phyloP scores from a whole-genome alignment of 371 early-diverging fungal genomes.

The Syncephalastrum sp. region DNA sequence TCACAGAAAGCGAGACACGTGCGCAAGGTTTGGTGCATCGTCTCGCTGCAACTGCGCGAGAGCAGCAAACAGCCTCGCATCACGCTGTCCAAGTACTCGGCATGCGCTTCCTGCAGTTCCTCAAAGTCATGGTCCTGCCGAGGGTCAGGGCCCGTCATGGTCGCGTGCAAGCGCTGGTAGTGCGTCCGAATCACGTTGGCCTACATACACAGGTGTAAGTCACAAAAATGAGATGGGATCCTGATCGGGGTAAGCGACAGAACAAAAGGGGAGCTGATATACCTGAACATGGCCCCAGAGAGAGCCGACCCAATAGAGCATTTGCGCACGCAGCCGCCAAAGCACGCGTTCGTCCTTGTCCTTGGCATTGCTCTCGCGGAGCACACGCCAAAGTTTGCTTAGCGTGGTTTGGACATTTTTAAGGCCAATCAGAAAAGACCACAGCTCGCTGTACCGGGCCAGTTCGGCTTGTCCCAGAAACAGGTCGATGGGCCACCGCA shows the following conservation, averaged over 20 bases:
- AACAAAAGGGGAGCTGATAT: slow-evolving; percentile 5
- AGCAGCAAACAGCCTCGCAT: slow-evolving; percentile 56
- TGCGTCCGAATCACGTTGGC: slow-evolving; percentile 63
- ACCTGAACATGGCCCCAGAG: slow-evolving; percentile 82
- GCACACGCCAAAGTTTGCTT: slow-evolving; percentile 24
- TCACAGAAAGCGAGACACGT: slow-evolving; percentile 45
- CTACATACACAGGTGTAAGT: slow-evolving; percentile 23
- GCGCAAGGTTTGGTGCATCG: slow-evolving; percentile 31
- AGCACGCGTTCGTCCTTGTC: slow-evolving; percentile 29
- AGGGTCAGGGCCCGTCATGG: slow-evolving; percentile 14
- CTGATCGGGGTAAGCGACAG: no score
- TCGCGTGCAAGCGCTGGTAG: slow-evolving; percentile 25
- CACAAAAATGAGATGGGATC: background rate
- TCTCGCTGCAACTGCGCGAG: slow-evolving; percentile 29
- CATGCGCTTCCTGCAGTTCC: slow-evolving; percentile 54
- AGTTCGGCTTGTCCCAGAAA: slow-evolving; percentile 64
- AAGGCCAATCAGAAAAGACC: slow-evolving; percentile 61
- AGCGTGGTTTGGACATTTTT: slow-evolving; percentile 45
- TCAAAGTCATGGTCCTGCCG: slow-evolving; percentile 47
- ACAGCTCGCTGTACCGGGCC: slow-evolving; percentile 54
- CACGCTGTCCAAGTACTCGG: slow-evolving; percentile 38
- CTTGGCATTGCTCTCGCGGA: slow-evolving; percentile 15
- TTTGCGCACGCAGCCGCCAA: slow-evolving; percentile 57
- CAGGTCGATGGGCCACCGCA: slow-evolving; percentile 79
- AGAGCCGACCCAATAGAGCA: slow-evolving; percentile 74